phyloP scores from a whole-genome alignment of 129 eudicot genomes.

The Chrysanthemum makinoi region DNA sequence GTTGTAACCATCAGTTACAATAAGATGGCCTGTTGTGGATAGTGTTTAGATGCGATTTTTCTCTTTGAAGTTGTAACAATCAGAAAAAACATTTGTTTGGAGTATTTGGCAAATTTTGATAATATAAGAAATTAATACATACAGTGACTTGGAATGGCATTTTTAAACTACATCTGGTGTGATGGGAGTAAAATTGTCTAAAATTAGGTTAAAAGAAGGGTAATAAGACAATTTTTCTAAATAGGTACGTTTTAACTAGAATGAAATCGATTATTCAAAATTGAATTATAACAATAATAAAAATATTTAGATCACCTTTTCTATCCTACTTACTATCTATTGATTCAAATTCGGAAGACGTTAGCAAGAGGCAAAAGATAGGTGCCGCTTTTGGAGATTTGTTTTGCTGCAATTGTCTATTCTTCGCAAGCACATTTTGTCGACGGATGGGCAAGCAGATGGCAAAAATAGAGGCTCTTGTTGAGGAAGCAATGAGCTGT shows the following conservation, averaged over 20 bases:
- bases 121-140: not conserved
- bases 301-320: too few species aligned
- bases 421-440: constrained; percentile 57
- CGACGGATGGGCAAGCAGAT: constrained; percentile 60
- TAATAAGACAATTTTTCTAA: too few species aligned
- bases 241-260: too few species aligned
- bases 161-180: too few species aligned
- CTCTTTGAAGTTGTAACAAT: too few species aligned
- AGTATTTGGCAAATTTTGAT: not conserved
- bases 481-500: constrained; percentile 98
- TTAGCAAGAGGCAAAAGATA: constrained; percentile 78
- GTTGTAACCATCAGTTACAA: not conserved
- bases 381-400: constrained; percentile 86
- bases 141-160: not conserved
- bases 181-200: not conserved
- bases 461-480: constrained; percentile 85
- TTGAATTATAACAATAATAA: too few species aligned
- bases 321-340: not conserved
- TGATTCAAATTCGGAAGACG: constrained; percentile 49
- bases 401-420: constrained; percentile 79
- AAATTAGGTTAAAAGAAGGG: not conserved
- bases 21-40: not conserved
- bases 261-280: too few species aligned
- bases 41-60: not conserved
- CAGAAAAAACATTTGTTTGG: too few species aligned